Evolutionary conservation across 768 basidiomycete species (phyloP), one percentile per base, ranked within the genome.

Genomic region (Tephrocybe sp.): DNA sequence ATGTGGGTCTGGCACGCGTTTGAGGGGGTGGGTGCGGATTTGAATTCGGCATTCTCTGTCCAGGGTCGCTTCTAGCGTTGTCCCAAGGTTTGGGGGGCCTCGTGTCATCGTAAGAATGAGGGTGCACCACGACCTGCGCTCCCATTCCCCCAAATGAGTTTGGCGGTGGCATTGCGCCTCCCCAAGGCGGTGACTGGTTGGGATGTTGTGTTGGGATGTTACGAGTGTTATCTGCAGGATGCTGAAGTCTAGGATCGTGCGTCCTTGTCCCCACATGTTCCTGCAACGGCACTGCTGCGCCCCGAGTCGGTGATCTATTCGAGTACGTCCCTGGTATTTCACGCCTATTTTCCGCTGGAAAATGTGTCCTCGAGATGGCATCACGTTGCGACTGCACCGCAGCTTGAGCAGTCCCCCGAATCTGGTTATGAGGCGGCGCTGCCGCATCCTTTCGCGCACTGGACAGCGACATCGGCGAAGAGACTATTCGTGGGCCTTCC

Each of bases 401-500:
- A 42, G 42, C 38, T 22, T 54, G 56, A 34, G 39, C 47, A 16
- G 47, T 21, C 26, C 36, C 48, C 34, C 53, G 44, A 47, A 41
- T 27, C 13, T 53, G 44, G 30, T 35, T 26, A 22, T 52, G 55
- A 43, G 41, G 46, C 28, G 43, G 56, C 51, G 41, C 55, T 9
- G 38, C 43, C 15, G 32, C 49, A 52, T 61, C 63, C 50, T 55
- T 61, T 54, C 69, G 51, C 50, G 59, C 61, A 52, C 62, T 52
- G 8, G 63, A 57, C 12, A 72, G 65, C n/a, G 59, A 32, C 69
- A 72, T 72, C 2, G 72, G 75, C 7, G 63, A 60, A 9, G 76
- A 72, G 7, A 72, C 70, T 8, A 69, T 56, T 35, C 66, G 62
- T 40, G 57, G 66, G 25, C 61, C 39, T 34, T 58, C 53, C 32